phyloP scores from a whole-genome alignment of 2,329 filamentous ascomycete genomes.

The Aspergillus sp. region DNA sequence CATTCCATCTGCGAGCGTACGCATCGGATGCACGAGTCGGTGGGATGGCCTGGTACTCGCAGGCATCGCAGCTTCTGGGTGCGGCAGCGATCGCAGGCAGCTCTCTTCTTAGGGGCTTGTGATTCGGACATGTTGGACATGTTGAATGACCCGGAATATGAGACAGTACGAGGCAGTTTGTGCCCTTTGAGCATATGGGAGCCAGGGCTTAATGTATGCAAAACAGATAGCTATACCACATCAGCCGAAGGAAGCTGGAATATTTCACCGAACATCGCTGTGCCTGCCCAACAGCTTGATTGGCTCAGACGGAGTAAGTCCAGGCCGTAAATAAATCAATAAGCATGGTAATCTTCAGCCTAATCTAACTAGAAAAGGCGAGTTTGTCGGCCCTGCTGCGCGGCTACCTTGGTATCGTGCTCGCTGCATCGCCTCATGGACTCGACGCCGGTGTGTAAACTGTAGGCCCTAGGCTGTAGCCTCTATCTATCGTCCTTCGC shows the following conservation, averaged over 20 bases:
- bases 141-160: background rate
- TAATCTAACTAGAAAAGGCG: background rate
- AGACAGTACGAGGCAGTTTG: background rate
- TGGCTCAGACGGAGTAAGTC: background rate
- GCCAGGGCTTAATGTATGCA: background rate
- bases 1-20: background rate
- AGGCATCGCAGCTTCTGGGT: constrained; percentile 1
- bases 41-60: background rate
- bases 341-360: background rate
- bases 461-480: too few species aligned
- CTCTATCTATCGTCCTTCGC: too few species aligned
- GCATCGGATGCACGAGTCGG: constrained; percentile 1
- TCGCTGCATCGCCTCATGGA: too few species aligned
- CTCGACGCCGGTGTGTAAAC: too few species aligned
- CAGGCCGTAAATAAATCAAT: background rate
- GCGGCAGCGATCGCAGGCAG: background rate
- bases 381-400: background rate
- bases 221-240: background rate
- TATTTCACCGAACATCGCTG: background rate
- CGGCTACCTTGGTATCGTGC: too few species aligned
- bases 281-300: background rate
- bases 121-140: background rate
- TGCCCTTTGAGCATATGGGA: background rate
- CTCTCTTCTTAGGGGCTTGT: background rate
- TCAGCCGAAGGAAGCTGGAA: background rate